Evolutionary conservation across 2,329 filamentous ascomycete species (phyloP).

Genomic region (Colletotrichum musae): DNA sequence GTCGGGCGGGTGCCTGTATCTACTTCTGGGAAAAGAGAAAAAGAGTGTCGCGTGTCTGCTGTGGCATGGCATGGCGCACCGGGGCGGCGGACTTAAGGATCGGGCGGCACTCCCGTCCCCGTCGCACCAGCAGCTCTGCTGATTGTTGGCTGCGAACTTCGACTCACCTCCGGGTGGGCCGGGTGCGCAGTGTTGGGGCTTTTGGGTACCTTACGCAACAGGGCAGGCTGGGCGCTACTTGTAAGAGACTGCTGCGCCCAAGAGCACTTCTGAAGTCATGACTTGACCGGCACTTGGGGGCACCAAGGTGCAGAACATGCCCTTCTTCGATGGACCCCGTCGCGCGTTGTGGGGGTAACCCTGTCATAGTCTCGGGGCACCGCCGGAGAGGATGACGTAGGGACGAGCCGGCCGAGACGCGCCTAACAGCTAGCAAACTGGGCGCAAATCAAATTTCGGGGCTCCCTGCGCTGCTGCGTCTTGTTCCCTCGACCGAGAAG

Average conservation of each 20-base stretch:
- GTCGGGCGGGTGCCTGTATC: constrained; percentile 29
- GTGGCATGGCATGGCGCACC: neutral
- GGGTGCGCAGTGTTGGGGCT: neutral
- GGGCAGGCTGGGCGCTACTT: neutral
- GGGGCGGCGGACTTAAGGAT: constrained; percentile 33
- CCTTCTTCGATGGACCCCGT: constrained; percentile 14
- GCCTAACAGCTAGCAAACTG: constrained; percentile 16
- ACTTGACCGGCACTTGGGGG: constrained; percentile 34
- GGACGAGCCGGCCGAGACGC: neutral
- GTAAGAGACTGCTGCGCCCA: too few relatives aligned
- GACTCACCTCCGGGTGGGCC: constrained; percentile 21
- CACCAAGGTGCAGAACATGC: neutral
- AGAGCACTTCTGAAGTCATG: constrained; percentile 35
- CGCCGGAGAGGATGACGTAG: constrained; percentile 32
- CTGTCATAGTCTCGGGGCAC: constrained; percentile 34
- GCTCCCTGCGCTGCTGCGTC: neutral
- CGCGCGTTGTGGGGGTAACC: constrained; percentile 36
- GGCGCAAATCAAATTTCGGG: constrained; percentile 12
- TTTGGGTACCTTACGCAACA: too few relatives aligned
- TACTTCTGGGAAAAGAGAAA: constrained; percentile 9
- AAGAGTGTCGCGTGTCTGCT: constrained; percentile 8
- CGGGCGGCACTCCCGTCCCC: constrained; percentile 27
- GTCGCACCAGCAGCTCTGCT: constrained; percentile 13
- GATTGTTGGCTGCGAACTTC: neutral
- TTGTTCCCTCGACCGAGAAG: neutral